Evolutionary conservation across 2,329 filamentous ascomycete species (phyloP).

Genomic region (Scedosporium minutisporum): DNA sequence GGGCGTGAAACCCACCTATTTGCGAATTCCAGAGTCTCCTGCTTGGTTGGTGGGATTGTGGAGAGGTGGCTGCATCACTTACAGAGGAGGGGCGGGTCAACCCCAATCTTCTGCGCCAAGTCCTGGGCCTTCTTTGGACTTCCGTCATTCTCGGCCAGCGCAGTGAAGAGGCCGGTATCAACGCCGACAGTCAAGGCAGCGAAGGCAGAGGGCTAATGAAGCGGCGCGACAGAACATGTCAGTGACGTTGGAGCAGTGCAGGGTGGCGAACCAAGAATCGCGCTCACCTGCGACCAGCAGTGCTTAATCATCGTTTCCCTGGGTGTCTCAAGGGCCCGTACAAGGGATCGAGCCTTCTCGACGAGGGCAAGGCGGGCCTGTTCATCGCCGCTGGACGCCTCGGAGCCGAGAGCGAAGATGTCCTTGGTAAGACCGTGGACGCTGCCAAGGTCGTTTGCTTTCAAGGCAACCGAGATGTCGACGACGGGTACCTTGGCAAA

Average conservation of each 20-base stretch:
- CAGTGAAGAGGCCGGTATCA: conserved; percentile 24
- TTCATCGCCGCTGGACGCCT: conserved; percentile 7
- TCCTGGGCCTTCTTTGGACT: conserved; percentile 20
- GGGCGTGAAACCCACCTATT: too few species aligned
- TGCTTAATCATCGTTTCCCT: conserved; percentile 38
- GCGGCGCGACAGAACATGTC: background rate
- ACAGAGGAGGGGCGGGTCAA: conserved; percentile 20
- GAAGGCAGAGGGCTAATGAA: conserved; percentile 14
- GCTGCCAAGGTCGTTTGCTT: conserved; percentile 10
- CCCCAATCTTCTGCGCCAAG: conserved; percentile 17
- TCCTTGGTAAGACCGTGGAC: conserved; percentile 9
- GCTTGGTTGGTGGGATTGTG: background rate
- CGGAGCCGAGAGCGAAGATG: background rate
- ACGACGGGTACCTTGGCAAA: background rate
- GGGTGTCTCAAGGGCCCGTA: conserved; percentile 31
- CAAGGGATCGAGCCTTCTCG: conserved; percentile 13
- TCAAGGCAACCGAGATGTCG: conserved; percentile 11
- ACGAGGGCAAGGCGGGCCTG: conserved; percentile 18
- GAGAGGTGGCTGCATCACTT: conserved; percentile 2
- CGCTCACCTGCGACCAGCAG: conserved; percentile 30
- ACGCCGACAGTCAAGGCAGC: conserved; percentile 20
- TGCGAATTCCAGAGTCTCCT: too few species aligned
- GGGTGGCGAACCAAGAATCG: background rate
- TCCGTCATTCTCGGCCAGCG: conserved; percentile 21
- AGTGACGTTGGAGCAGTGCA: background rate